Base-by-base conservation (phyloP, 2,329 filamentous ascomycete species). In the Alternaria triticina region DNA sequence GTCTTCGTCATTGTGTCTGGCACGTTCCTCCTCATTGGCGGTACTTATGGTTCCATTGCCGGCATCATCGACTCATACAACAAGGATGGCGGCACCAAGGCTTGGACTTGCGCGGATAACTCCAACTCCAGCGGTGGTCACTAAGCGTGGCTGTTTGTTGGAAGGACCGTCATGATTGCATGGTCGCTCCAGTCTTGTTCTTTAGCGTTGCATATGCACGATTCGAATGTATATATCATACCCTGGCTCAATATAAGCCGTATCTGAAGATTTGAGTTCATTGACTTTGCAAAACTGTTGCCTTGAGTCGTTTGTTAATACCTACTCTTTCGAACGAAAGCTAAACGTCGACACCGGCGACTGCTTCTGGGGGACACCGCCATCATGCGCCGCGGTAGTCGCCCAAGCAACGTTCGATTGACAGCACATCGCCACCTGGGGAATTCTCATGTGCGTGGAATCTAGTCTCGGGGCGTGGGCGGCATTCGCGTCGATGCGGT, bases 11-110 rank as follows among this genome's bases (percentile, higher is more conserved):
- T 75, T 33, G 44, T 61, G 10, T 25, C 65, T 17, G 73, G 73
- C 36, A 66, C 59, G 25, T 75, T 74, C 50, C 54, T 75, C 5
- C 72, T 69, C 12, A 62, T 75, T 20, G 67, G 69, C 25, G 73
- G 73, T 23, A 74, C 73, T 2, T 75, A 75, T 28, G 71, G 73
- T 3, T 71, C 69, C 5, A 65, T 75, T 28, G 67, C 74, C 5
- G 71, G 70, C 15, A 75, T 75, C 5, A 74, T 75, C 10, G 61
- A 75, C 57, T 70, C 66, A 20, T 74, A 71, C 58, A 72, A 73
- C 3, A 67, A 55, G 28, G 60, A 68, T 6, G 73, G 73, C 6
- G 73, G 73, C 8, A 69, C 67, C 2, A 52, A 65, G 17, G 68
- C 73, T 2, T 75, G 73, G 73, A 65, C 61, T 27, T 75, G 73